phyloP scores from a whole-genome alignment of 306 rosid genomes.

The Parietaria judaica region DNA sequence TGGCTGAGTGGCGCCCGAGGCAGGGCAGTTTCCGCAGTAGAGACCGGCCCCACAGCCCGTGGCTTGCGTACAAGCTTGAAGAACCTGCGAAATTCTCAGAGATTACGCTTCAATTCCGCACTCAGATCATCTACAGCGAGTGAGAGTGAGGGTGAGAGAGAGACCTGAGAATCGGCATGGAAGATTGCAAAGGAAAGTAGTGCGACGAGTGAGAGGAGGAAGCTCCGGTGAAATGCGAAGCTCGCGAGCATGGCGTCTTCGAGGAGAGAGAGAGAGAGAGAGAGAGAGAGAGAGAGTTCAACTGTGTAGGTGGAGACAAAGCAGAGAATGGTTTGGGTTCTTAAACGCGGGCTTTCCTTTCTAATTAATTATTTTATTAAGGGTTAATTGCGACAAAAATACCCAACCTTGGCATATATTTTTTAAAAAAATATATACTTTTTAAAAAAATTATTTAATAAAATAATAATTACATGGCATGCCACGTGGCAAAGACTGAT shows the following conservation, averaged over 20 bases:
- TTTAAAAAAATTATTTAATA: too few species aligned
- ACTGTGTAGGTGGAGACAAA: not conserved
- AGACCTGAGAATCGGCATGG: slow-evolving; percentile 81
- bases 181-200: slow-evolving; percentile 49
- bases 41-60: slow-evolving; percentile 68
- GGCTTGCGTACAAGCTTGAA: slow-evolving; percentile 63
- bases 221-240: slow-evolving; percentile 25
- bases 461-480: too few species aligned
- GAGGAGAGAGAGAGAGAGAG: slow-evolving; percentile 15
- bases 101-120: slow-evolving; percentile 20
- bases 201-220: slow-evolving; percentile 32
- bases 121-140: slow-evolving; percentile 10
- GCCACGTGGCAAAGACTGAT: too few species aligned
- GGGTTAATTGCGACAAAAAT: too few species aligned
- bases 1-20: slow-evolving; percentile 50
- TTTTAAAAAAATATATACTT: not conserved
- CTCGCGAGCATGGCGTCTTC: slow-evolving; percentile 50
- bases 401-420: not conserved
- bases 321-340: slow-evolving; percentile 29
- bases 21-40: slow-evolving; percentile 89
- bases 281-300: slow-evolving; percentile 2
- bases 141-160: slow-evolving; percentile 2
- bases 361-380: not conserved
- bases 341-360: slow-evolving; percentile 32
- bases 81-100: slow-evolving; percentile 39